phyloP scores from a whole-genome alignment of 108 stramenopile species.

The Nitzschia putrida region DNA sequence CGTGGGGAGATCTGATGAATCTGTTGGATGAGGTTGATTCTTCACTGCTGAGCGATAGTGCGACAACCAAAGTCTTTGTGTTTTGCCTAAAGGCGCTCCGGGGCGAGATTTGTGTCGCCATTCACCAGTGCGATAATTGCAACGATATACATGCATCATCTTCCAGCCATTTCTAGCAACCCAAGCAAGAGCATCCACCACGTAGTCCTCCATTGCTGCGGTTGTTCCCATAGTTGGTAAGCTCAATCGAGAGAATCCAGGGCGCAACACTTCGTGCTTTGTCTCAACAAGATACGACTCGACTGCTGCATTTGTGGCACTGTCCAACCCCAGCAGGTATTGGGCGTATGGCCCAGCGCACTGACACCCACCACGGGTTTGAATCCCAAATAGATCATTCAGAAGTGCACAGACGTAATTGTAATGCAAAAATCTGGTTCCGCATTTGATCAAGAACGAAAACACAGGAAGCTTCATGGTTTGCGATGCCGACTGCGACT shows the following conservation, averaged over 20 bases:
- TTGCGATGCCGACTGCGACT: neutral
- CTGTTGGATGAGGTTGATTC: neutral
- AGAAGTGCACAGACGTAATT: slow-evolving; percentile 96
- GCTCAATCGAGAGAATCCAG: slow-evolving; percentile 92
- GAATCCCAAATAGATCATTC: slow-evolving; percentile 98
- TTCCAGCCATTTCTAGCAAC: slow-evolving; percentile 86
- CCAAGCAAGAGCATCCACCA: slow-evolving; percentile 85
- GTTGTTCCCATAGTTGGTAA: slow-evolving; percentile 78
- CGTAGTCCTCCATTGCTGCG: slow-evolving; percentile 84
- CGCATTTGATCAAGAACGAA: slow-evolving; percentile 80
- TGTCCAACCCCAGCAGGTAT: slow-evolving; percentile 75
- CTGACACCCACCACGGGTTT: slow-evolving; percentile 92
- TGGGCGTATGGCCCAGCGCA: slow-evolving; percentile 93
- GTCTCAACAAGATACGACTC: slow-evolving; percentile 83
- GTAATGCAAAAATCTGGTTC: slow-evolving; percentile 89
- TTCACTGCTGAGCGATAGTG: slow-evolving; percentile 46
- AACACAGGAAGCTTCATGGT: slow-evolving; percentile 69
- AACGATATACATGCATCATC: slow-evolving; percentile 92
- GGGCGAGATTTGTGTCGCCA: slow-evolving; percentile 82
- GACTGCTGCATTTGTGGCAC: slow-evolving; percentile 53
- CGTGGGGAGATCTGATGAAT: slow-evolving; percentile 10
- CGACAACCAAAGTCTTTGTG: slow-evolving; percentile 77
- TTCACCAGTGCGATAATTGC: slow-evolving; percentile 83
- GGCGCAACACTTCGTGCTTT: slow-evolving; percentile 85
- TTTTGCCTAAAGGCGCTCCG: slow-evolving; percentile 74